These are phyloP conservation scores for Penicillium glabrum DNA, from an alignment of 2,329 filamentous ascomycete species.

Conservation along the genomic window DNA sequence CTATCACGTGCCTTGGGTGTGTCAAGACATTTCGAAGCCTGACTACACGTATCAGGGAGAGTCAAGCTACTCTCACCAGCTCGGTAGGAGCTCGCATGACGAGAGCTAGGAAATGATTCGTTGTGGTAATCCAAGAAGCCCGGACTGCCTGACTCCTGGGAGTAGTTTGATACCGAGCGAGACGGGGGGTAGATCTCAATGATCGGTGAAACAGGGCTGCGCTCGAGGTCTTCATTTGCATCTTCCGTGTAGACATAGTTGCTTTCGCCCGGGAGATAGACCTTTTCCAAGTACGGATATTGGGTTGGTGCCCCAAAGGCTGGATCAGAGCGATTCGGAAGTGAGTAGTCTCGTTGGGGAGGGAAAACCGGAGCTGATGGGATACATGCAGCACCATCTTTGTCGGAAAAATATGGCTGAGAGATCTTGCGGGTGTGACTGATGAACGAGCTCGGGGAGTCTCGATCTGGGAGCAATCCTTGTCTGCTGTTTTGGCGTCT, in stretches of 20 bases:
- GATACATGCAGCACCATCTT: neutral
- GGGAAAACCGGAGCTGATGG: conserved; percentile 13
- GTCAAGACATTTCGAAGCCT: conserved; percentile 1
- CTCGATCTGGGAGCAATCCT: conserved; percentile 14
- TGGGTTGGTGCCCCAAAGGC: conserved; percentile 3
- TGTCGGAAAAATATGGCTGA: conserved; percentile 9
- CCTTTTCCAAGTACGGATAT: conserved; percentile 5
- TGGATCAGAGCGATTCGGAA: neutral
- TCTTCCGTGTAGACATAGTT: neutral
- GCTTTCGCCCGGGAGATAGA: neutral
- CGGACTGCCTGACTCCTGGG: conserved; percentile 7
- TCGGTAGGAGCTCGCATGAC: conserved; percentile 1
- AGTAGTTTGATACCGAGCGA: conserved; percentile 15
- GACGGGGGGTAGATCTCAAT: conserved; percentile 16
- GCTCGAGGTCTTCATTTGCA: neutral
- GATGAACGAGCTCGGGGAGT: conserved; percentile 17
- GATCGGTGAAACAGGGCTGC: conserved; percentile 5
- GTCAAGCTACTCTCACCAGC: neutral
- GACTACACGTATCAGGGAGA: conserved; percentile 2
- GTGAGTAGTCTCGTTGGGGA: neutral
- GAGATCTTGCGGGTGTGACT: conserved; percentile 1
- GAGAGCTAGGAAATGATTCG: neutral
- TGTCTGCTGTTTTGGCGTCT: conserved; percentile 15
- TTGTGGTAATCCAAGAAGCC: conserved; percentile 7
- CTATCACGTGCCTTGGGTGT: conserved; percentile 19